A percentile compares a stretch with the other conserved stretches of the same genome.
Conservation (phyloP, 2,329 filamentous ascomycete species). For the Pseudogymnoascus verrucosus region DNA sequence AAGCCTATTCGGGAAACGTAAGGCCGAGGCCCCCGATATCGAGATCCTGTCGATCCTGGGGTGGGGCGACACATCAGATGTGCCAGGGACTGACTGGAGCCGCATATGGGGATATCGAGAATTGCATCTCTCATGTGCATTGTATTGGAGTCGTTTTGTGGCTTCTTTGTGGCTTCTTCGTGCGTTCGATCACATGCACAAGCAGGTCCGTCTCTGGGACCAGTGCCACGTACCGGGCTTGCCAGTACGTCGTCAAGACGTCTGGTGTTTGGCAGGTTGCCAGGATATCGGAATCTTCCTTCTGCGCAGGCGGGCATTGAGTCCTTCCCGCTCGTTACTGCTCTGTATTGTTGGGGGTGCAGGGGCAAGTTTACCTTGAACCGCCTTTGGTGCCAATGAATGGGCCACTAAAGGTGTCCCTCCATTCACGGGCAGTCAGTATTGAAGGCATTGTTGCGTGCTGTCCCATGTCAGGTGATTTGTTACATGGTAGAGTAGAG, state of each 20-base stretch:
- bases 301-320: background rate
- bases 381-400: background rate
- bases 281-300: background rate
- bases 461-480: background rate
- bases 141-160: background rate
- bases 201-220: background rate
- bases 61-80: background rate
- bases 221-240: background rate
- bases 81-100: background rate
- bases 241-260: background rate
- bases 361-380: background rate
- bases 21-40: background rate
- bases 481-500: background rate
- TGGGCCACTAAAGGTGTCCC: background rate
- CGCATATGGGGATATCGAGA: background rate
- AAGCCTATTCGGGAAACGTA: background rate
- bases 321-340: background rate
- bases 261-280: background rate
- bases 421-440: background rate
- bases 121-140: background rate
- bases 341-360: background rate
- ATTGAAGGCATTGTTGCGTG: background rate
- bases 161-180: background rate
- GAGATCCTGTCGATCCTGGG: constrained; percentile 1
- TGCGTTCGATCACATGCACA: background rate